Conservation (phyloP, 2,329 filamentous ascomycete species). For the Atkinsonella hypoxylon region DNA sequence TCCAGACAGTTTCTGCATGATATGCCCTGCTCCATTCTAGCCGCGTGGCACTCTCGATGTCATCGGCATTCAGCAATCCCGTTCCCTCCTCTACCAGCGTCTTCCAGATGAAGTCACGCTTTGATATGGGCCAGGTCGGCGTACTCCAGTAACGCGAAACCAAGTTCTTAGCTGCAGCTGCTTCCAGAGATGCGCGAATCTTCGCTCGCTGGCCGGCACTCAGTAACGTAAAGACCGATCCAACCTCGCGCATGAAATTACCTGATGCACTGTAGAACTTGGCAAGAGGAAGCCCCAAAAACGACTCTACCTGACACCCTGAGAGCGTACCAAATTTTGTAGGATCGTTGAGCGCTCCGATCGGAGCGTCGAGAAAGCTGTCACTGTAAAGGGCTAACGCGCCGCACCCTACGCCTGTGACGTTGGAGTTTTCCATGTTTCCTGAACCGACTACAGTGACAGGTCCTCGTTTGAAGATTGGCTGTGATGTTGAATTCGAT, state of each 20-base stretch:
- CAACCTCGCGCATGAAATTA: slow-evolving; percentile 40
- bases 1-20: slow-evolving; percentile 11
- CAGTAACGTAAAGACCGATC: slow-evolving; percentile 27
- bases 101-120: slow-evolving; percentile 46
- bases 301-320: slow-evolving; percentile 3
- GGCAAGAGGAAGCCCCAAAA: slow-evolving; percentile 26
- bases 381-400: slow-evolving; percentile 29
- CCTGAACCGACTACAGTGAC: slow-evolving; percentile 60
- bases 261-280: slow-evolving; percentile 58
- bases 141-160: slow-evolving; percentile 48
- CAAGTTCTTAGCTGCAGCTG: slow-evolving; percentile 39
- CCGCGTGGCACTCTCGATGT: slow-evolving; percentile 30
- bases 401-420: slow-evolving; percentile 5
- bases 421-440: slow-evolving; percentile 19
- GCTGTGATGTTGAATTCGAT: slow-evolving; percentile 20
- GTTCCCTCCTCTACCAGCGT: slow-evolving; percentile 40
- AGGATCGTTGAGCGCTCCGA: slow-evolving; percentile 25
- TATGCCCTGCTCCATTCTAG: slow-evolving; percentile 9
- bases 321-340: slow-evolving; percentile 2
- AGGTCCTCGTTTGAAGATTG: slow-evolving; percentile 28
- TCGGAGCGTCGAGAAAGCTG: slow-evolving; percentile 54
- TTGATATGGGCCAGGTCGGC: slow-evolving; percentile 44
- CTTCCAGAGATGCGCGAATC: slow-evolving; percentile 31
- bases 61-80: slow-evolving; percentile 50
- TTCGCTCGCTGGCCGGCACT: slow-evolving; percentile 26